Evolutionary conservation across 345 rosid genomes (phyloP), one percentile per base, ranked within the genome.

Genomic region (Psidium guajava): DNA sequence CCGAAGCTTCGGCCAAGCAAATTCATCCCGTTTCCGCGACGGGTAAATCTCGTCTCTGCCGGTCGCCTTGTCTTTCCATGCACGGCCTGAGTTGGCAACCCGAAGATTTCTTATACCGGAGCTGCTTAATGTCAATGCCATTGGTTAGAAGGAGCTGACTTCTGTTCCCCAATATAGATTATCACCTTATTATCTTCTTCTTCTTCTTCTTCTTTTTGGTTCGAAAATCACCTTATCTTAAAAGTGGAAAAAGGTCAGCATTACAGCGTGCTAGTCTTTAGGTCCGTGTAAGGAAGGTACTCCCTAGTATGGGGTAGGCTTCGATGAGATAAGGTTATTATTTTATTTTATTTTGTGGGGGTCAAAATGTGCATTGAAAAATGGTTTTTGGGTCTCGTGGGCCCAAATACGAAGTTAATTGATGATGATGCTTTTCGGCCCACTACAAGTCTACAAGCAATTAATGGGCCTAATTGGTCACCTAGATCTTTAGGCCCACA

Each of bases 41-140:
- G 0, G 16, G 11, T 5, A 2, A 10, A 56, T 24, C 59, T 22
- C 59, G 22, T 56, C 2, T 9, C 10, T 0, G 0, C 4, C 10
- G 0, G 0, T 4, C 10, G 2, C 16, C 40, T 14, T 5, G 11
- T 27, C 32, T 27, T 27, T 14, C 20, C 8, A 27, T 6, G 5
- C 2, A 59, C 10, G 1, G 16, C 5, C n/a, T 10, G 9, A 9
- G 5, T 56, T 11, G 12, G 5, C 5, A 11, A 24, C 22, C 21
- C 59, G 2, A 56, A 56, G n/a, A 22, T 56, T 9, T 56, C n/a
- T 22, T 42, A 42, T 42, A 42, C 44, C 44, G 44, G 44, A 42
- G 44, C 44, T 42, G 44, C 44, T 42, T 27, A 61, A 14, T 14
- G 40, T 61, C 5, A 14, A 0, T 61, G 73, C 15, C 73, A 27